Conservation (phyloP, 2,329 filamentous ascomycete species). For the Diaporthe sp. region DNA sequence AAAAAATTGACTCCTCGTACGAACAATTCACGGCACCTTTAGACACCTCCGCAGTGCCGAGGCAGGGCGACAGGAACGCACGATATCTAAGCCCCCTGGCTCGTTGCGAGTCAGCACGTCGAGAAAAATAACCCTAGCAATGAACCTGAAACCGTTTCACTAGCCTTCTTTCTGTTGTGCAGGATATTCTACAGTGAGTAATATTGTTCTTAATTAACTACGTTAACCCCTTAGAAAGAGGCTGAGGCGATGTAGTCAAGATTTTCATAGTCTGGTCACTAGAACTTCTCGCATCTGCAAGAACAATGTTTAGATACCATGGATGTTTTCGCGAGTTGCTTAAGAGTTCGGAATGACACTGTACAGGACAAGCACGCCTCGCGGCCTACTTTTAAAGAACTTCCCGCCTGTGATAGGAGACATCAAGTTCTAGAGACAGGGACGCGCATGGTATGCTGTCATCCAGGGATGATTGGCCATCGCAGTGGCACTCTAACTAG, state of each 20-base stretch:
- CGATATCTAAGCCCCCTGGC: background rate
- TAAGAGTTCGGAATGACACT: no score
- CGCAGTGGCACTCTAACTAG: background rate
- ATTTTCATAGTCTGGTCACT: no score
- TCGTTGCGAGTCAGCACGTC: background rate
- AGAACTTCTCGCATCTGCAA: background rate
- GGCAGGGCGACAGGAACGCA: background rate
- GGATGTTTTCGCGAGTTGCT: no score
- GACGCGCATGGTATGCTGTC: fast-evolving
- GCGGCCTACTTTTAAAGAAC: background rate
- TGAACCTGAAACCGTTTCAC: background rate
- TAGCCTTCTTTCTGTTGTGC: background rate
- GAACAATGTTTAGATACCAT: background rate
- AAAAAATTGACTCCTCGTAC: background rate
- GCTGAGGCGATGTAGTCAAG: no score
- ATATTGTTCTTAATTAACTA: background rate
- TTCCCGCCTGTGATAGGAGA: background rate
- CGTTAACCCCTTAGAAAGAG: background rate
- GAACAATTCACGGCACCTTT: background rate
- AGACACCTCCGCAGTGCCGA: no score
- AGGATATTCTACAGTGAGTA: background rate
- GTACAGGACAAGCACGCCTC: background rate
- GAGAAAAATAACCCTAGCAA: background rate
- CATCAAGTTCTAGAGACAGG: background rate
- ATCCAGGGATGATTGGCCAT: background rate